These are phyloP conservation scores for Tanozyma kutaoensis DNA, from an alignment of 805 yeast species.

Conservation along the genomic window DNA sequence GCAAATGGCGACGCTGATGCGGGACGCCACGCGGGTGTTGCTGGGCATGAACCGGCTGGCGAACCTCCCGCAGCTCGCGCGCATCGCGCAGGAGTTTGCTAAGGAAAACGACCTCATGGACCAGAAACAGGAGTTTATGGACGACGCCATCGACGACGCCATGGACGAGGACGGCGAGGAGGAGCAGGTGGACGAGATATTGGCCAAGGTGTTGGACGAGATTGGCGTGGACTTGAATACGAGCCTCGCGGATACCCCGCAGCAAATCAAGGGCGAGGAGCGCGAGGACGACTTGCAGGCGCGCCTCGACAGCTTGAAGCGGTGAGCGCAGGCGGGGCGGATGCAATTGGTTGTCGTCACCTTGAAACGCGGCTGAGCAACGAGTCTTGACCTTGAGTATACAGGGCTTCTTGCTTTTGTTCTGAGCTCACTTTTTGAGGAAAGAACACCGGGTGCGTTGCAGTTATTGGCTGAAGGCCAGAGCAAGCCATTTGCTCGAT, in stretches of 20 bases:
- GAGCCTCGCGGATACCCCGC: constrained; percentile 34
- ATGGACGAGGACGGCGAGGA: constrained; percentile 82
- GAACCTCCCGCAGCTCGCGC: constrained; percentile 81
- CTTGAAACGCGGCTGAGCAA: no score
- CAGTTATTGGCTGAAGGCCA: no score
- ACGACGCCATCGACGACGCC: constrained; percentile 93
- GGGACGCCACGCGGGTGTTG: constrained; percentile 77
- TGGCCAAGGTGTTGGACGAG: constrained; percentile 85
- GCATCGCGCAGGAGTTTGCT: constrained; percentile 92
- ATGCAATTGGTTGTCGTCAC: no score
- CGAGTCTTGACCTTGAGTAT: no score
- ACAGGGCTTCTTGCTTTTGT: no score
- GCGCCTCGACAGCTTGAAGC: constrained; percentile 71
- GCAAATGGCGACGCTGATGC: constrained; percentile 91
- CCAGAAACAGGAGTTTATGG: constrained; percentile 98
- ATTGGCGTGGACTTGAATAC: constrained; percentile 76
- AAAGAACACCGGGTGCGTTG: no score
- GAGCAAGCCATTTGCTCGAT: no score
- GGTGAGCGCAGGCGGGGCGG: no score
- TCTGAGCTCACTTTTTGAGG: no score
- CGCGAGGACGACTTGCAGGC: constrained; percentile 81
- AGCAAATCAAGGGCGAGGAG: constrained; percentile 15
- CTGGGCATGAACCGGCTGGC: constrained; percentile 80
- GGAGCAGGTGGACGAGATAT: constrained; percentile 84
- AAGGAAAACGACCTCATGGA: constrained; percentile 93